Evolutionary conservation across 2,329 filamentous ascomycete species (phyloP), one percentile per base, ranked within the genome.

Genomic region (Colletotrichum horii): DNA sequence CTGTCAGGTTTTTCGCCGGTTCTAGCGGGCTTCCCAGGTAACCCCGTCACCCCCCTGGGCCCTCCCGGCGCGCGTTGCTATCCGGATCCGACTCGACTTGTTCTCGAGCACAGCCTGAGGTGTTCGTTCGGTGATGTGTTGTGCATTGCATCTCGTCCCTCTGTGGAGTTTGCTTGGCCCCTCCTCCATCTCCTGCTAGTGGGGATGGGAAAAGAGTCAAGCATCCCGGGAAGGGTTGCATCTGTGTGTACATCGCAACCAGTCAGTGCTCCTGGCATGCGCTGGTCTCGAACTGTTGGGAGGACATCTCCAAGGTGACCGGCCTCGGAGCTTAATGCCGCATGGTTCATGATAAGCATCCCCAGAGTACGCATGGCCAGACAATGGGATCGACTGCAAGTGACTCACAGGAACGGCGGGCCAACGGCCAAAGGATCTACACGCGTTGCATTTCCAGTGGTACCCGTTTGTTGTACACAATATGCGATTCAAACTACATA

Each of bases 31-130:
- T 48, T 65, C 70, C 73, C 30, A 66, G 73, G 73, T 71, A 75
- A 75, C 73, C 68, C 64, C 34, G 28, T 58, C 48, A 28, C 32
- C 69, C 34, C 36, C 43, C n/a, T 52, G 19, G 36, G 28, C 38
- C 22, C 36, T 24, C 43, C 58, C 64, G 61, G 22, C 66, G 26
- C 94, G 56, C 65, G 73, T 75, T 64, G 70, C 73, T 72, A 74
- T 34, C 38, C 24, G 38, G 38, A 64, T n/a, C 67, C 36, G n/a
- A 22, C 30, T 55, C n/a, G n/a, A 22, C 30, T 38, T 34, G 34
- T 36, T 26, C 24, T 28, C 16, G 24, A 66, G 62, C 28, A 38
- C 32, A 43, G 22, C 60, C 24, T 60, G 26, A 62, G 24, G 24
- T 28, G 43, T 60, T 24, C 56, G 55, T 62, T 66, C 55, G 55